Base-by-base conservation (phyloP, 2,329 filamentous ascomycete genomes). In the Ophiostoma triangulosporum region DNA sequence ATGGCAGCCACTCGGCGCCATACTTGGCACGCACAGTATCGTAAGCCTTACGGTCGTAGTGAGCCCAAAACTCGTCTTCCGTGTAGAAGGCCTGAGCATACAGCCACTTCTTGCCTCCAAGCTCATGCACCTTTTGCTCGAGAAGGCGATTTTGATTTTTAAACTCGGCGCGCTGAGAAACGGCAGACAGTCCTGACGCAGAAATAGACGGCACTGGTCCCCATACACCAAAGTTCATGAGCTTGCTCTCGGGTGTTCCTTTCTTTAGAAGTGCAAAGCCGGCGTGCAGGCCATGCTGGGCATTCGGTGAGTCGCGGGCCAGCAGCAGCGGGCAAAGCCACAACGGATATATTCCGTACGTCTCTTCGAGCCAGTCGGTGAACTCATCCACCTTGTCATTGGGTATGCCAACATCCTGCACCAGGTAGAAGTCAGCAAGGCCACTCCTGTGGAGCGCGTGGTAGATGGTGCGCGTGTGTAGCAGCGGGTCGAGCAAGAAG, bases 71-170 rank as follows among this genome's bases (percentile, higher is more conserved):
- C 58, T 86, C 83, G 0, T 77, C 73, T 62, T 83, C 77, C 3
- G 73, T 77, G 63, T 84, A 84, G 64, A 81, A 86, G 0, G 80
- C 78, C 54, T 86, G 81, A 0, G 81, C 81, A 58, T 87, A 87
- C 1, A 87, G 66, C 70, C 81, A 84, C 65, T 86, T 86, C 69
- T 79, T 81, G 7, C 83, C 83, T 3, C 75, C 71, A 6, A 83
- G 70, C 26, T 76, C 73, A 8, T 72, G 71, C 0, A 85, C 70
- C 52, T 76, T 78, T 8, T 69, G 66, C 65, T 86, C 83, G 1
- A 87, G 69, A 0, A 70, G 71, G 1, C 79, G 73, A 63, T 86
- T 86, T 50, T 71, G 68, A 0, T 62, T 60, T 8, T 84, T 68
- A 50, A 77, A 77, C 11, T 70, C 66, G 1, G 69, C 64, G 3